These are phyloP conservation scores for Cyclotella sp. DNA, from an alignment of 108 stramenopile genomes.

Conservation along the genomic window DNA sequence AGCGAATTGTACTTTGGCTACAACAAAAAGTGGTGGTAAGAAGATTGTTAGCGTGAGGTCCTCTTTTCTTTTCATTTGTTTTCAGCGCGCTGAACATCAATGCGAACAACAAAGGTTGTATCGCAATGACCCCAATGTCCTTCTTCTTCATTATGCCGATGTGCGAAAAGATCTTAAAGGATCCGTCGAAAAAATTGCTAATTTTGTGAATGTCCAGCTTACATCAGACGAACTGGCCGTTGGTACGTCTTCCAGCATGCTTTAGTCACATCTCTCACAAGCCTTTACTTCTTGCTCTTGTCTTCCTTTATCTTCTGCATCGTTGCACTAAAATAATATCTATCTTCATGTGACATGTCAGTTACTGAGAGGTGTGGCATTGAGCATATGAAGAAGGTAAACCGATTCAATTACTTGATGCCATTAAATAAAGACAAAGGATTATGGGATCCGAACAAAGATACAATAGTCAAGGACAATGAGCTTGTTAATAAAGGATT, in stretches of 20 bases:
- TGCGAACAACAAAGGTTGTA: no score
- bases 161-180: conserved; percentile 45
- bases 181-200: conserved; percentile 44
- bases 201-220: conserved; percentile 48
- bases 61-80: neutral
- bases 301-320: neutral
- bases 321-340: neutral
- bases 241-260: no score
- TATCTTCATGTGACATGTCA: neutral
- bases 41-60: neutral
- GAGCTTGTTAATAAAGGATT: conserved; percentile 21
- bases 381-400: conserved; percentile 55
- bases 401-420: conserved; percentile 40
- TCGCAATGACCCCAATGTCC: conserved; percentile 52
- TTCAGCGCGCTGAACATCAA: no score
- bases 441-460: conserved; percentile 36
- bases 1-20: conserved; percentile 36
- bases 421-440: conserved; percentile 47
- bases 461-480: conserved; percentile 16
- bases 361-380: conserved; percentile 47
- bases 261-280: no score
- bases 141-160: conserved; percentile 54
- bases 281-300: neutral
- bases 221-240: conserved; percentile 22
- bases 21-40: conserved; percentile 49